These are phyloP conservation scores for Leersia perrieri DNA, from an alignment of 176 grass and related monocot genomes.

Conservation along the genomic window DNA sequence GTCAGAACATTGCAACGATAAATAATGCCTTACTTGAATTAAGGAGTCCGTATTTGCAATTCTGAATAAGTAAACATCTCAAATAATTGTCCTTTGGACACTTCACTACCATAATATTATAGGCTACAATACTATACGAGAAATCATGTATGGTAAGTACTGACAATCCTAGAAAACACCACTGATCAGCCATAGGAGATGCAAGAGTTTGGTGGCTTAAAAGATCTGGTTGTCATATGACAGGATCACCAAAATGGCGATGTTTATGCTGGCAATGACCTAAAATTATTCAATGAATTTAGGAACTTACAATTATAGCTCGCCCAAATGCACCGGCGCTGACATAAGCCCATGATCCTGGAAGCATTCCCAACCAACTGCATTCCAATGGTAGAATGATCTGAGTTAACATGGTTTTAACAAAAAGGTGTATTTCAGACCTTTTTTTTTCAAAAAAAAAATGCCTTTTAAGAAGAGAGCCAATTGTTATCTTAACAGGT, in stretches of 20 bases:
- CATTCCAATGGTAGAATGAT: constrained; percentile 20
- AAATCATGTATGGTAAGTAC: neutral
- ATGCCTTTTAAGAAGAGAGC: constrained; percentile 12
- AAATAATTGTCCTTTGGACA: neutral
- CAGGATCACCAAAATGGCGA: neutral
- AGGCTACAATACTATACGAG: neutral
- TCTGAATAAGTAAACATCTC: neutral
- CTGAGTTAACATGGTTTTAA: constrained; percentile 21
- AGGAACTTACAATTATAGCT: constrained; percentile 91
- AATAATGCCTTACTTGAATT: neutral
- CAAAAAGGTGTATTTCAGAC: neutral
- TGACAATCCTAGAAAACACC: neutral
- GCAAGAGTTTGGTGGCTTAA: neutral
- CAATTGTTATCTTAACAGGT: neutral
- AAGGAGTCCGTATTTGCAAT: neutral
- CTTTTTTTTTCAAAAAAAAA: too few relatives aligned
- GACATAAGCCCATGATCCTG: constrained; percentile 98
- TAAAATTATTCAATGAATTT: neutral
- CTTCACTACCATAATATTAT: neutral
- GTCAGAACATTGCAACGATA: constrained; percentile 16
- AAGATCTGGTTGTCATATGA: neutral
- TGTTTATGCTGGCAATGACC: neutral
- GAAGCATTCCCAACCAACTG: constrained; percentile 99
- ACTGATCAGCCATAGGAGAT: neutral
- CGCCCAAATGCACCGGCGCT: constrained; percentile 98